Evolutionary conservation across 1,284 basidiomycete genomes (phyloP).

Genomic region (Microstroma glucosiphilum): DNA sequence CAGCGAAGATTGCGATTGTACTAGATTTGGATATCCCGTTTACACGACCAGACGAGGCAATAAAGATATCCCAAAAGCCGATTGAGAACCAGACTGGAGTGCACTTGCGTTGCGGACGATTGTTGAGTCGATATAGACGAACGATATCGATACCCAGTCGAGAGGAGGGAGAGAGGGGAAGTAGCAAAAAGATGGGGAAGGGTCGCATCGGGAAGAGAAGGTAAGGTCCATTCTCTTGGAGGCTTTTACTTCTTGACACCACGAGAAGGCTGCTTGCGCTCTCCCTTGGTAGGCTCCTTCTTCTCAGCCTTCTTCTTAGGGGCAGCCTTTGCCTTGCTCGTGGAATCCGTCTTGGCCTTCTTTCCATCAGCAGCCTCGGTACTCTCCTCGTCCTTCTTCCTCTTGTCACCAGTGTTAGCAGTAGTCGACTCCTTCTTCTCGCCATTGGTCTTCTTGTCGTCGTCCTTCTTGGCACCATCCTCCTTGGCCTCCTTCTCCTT

Average conservation of each 20-base stretch:
- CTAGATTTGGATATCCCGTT: too few relatives aligned
- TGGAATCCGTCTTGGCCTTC: slow-evolving; percentile 16
- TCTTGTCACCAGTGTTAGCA: background rate
- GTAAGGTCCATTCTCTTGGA: background rate
- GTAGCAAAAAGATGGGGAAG: background rate
- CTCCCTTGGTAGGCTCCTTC: slow-evolving; percentile 9
- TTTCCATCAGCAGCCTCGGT: slow-evolving; percentile 14
- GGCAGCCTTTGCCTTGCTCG: background rate
- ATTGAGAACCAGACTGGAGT: background rate
- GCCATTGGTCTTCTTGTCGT: slow-evolving; percentile 14
- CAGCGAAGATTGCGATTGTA: too few relatives aligned
- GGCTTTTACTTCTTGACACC: slow-evolving; percentile 22
- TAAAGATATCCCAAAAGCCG: too few relatives aligned
- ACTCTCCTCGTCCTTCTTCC: slow-evolving; percentile 13
- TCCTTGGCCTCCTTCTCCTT: slow-evolving; percentile 18
- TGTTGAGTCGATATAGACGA: too few relatives aligned
- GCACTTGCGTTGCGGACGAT: background rate
- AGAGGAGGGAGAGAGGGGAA: background rate
- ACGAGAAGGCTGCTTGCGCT: slow-evolving; percentile 21
- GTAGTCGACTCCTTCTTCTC: too few relatives aligned
- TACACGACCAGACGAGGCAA: too few relatives aligned
- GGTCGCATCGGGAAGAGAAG: background rate
- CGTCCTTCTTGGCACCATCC: slow-evolving; percentile 11
- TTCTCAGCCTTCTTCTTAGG: slow-evolving; percentile 1
- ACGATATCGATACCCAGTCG: too few relatives aligned